Percentiles rank a stretch among this genome's conserved stretches.
phyloP scores from a whole-genome alignment of 2,329 filamentous ascomycete genomes.

The Phialocephala sp. region DNA sequence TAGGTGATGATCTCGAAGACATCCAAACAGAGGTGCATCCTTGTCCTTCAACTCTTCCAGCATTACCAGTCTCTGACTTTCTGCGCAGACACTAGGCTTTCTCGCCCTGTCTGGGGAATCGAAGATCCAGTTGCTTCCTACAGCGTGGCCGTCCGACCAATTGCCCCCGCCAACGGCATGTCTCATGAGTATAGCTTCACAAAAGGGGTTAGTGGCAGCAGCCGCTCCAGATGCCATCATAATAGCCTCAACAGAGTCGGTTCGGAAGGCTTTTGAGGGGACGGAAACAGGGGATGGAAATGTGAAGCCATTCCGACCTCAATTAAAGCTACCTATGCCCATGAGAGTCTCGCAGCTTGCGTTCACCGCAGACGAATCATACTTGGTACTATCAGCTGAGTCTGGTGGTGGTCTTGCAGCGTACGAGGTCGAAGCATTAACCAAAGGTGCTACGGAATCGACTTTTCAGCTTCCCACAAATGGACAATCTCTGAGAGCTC shows the following conservation, averaged over 20 bases:
- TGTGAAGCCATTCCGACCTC: constrained; percentile 72
- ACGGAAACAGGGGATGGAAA: constrained; percentile 66
- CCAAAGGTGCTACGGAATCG: constrained; percentile 69
- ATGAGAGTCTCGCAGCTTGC: constrained; percentile 84
- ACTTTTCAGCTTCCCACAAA: constrained; percentile 80
- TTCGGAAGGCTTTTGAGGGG: constrained; percentile 75
- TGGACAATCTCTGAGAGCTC: constrained; percentile 71
- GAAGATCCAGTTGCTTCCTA: constrained; percentile 79
- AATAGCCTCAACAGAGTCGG: constrained; percentile 75
- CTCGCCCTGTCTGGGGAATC: constrained; percentile 78
- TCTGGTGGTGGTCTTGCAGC: constrained; percentile 81
- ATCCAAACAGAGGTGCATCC: constrained; percentile 78
- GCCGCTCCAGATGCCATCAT: constrained; percentile 82
- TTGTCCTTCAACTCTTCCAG: not conserved
- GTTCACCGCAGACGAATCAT: constrained; percentile 89
- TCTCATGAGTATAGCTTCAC: constrained; percentile 82
- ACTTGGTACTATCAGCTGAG: constrained; percentile 83
- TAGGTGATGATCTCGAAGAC: constrained; percentile 73
- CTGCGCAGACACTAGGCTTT: constrained; percentile 74
- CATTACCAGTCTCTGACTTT: constrained; percentile 22
- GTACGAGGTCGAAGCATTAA: constrained; percentile 75
- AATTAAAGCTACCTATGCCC: constrained; percentile 74
- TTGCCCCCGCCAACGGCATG: constrained; percentile 79
- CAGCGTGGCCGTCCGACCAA: constrained; percentile 69
- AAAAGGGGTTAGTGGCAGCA: constrained; percentile 81